Percentiles rank a stretch among this genome's conserved stretches.
phyloP scores from a whole-genome alignment of 2,329 filamentous ascomycete species.

The Colletotrichum chrysophilum region DNA sequence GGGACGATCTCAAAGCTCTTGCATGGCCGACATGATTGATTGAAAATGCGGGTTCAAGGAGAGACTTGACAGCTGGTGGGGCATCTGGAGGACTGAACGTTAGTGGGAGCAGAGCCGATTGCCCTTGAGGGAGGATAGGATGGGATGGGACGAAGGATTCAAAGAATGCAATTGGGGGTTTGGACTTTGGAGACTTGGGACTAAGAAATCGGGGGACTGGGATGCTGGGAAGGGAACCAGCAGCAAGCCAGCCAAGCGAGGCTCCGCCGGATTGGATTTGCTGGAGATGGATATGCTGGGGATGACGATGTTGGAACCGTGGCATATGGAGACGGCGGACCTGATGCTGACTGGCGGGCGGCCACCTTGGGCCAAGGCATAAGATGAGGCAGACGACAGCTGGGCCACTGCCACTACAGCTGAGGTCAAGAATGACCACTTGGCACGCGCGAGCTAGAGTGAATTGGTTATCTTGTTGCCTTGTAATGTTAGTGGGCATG shows the following conservation, averaged over 20 bases:
- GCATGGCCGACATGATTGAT: not conserved
- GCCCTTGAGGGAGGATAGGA: not conserved
- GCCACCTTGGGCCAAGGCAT: not conserved
- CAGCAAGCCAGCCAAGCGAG: not conserved
- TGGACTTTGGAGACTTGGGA: not conserved
- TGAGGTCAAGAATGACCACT: not conserved
- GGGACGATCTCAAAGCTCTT: not conserved
- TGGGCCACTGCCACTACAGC: not conserved
- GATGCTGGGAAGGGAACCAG: not conserved
- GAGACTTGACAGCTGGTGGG: not conserved
- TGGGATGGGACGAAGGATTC: not conserved
- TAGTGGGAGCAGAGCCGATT: not conserved
- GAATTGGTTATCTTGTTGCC: not conserved
- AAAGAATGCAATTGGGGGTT: not conserved
- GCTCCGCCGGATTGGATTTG: constrained; percentile 1
- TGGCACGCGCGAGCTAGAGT: not conserved
- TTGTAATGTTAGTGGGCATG: not conserved
- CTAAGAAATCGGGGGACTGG: not conserved
- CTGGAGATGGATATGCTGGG: not conserved
- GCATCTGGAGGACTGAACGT: not conserved
- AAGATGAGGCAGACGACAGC: not conserved
- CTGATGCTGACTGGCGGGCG: not conserved
- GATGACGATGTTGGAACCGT: not conserved
- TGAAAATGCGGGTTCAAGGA: not conserved
- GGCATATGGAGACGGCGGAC: not conserved